Conservation (phyloP, 2,329 filamentous ascomycete species). For the Hypomyces perniciosus region DNA sequence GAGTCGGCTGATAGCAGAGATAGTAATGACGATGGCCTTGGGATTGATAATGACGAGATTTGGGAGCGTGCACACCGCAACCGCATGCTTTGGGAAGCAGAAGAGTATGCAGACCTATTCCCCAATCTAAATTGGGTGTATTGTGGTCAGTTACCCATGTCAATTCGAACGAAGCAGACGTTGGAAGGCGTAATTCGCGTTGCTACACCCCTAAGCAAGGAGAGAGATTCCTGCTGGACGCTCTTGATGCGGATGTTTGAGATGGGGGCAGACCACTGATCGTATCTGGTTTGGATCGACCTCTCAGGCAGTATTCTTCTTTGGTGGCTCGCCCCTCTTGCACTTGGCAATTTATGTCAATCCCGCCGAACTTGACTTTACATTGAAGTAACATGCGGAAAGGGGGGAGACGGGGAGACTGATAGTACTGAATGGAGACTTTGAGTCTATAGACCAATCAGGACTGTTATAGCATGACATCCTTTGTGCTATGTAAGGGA, state of each 20-base stretch:
- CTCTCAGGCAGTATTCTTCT: too few species aligned
- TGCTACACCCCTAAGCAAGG: neutral
- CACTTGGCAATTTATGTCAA: too few species aligned
- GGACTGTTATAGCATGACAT: too few species aligned
- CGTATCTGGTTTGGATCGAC: too few species aligned
- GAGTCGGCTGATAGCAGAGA: neutral
- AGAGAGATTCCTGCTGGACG: neutral
- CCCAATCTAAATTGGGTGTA: neutral
- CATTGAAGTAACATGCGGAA: too few species aligned
- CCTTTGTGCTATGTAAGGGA: too few species aligned
- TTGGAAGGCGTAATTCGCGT: neutral
- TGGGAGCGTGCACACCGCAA: slow-evolving; percentile 5
- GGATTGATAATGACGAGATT: neutral
- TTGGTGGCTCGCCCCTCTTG: too few species aligned
- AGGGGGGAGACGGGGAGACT: too few species aligned
- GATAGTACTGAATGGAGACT: too few species aligned
- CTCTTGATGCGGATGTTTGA: neutral
- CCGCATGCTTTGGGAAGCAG: slow-evolving; percentile 3
- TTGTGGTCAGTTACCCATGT: slow-evolving; percentile 1
- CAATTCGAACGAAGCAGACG: neutral
- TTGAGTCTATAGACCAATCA: too few species aligned
- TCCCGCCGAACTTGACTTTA: too few species aligned
- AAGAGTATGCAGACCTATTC: neutral
- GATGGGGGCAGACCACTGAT: neutral
- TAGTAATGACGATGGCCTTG: neutral